Percentiles rank a stretch among this genome's conserved stretches.
Evolutionary conservation across 306 rosid species (phyloP).

Genomic region (Geum urbanum): DNA sequence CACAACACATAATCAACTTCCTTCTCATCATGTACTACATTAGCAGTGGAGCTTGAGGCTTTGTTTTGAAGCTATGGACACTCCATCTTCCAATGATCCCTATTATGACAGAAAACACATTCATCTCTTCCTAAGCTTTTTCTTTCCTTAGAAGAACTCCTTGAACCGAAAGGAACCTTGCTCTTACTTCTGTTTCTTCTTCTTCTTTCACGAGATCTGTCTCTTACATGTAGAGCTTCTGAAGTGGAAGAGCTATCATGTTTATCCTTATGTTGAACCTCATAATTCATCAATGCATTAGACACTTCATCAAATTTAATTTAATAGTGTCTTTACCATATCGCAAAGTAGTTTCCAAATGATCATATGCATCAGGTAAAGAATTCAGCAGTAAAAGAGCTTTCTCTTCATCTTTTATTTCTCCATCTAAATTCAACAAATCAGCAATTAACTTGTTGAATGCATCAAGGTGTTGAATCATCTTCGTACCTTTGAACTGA

Average conservation of each 20-base stretch:
- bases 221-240: not conserved
- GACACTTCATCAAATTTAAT: not conserved
- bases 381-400: not conserved
- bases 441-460: not conserved
- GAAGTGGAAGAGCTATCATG: not conserved
- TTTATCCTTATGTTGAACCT: not conserved
- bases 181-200: not conserved
- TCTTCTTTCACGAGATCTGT: not conserved
- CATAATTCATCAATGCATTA: not conserved
- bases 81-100: not conserved
- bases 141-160: not conserved
- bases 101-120: not conserved
- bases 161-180: not conserved
- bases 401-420: not conserved
- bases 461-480: not conserved
- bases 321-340: not conserved
- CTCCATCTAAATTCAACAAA: not conserved
- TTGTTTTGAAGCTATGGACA: not conserved
- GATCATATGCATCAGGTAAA: not conserved
- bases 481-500: not conserved
- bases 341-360: not conserved
- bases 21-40: not conserved
- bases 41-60: not conserved
- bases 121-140: not conserved
- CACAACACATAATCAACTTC: slow-evolving; percentile 6